phyloP scores from a whole-genome alignment of 1,284 basidiomycete genomes.

The Leccinum huronense region DNA sequence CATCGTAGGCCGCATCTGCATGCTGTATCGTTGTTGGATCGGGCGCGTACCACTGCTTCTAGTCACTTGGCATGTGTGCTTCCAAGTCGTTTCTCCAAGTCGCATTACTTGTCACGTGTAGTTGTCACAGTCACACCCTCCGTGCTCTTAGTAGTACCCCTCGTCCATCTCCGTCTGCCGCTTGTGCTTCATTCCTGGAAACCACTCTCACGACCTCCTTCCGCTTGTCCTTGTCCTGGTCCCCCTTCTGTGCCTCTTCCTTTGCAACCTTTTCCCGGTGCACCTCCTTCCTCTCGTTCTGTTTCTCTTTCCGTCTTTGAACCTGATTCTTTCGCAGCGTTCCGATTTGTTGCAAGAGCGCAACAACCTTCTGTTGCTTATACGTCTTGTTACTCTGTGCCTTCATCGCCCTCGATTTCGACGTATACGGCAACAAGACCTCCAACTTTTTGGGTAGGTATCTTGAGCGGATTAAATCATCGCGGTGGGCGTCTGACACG shows the following conservation, averaged over 20 bases:
- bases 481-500: conserved; percentile 75
- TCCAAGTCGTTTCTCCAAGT: background rate
- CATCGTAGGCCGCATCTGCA: conserved; percentile 52
- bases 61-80: conserved; percentile 1
- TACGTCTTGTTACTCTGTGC: conserved; percentile 78
- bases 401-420: conserved; percentile 85
- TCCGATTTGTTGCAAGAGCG: conserved; percentile 93
- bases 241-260: conserved; percentile 64
- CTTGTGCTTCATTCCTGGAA: conserved; percentile 65
- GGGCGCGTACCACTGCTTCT: conserved; percentile 19
- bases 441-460: conserved; percentile 82
- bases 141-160: conserved; percentile 48
- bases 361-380: conserved; percentile 85
- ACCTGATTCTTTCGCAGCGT: conserved; percentile 90
- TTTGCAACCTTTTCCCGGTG: conserved; percentile 69
- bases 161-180: conserved; percentile 59
- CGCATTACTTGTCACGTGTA: conserved; percentile 17
- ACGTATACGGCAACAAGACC: conserved; percentile 85
- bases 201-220: conserved; percentile 75
- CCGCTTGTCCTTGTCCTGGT: conserved; percentile 77
- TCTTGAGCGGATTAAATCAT: conserved; percentile 88
- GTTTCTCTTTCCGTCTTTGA: conserved; percentile 75
- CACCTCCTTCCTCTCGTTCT: conserved; percentile 65
- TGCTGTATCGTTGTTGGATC: conserved; percentile 12
- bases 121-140: conserved; percentile 36